These are phyloP conservation scores for Plantago ovata DNA, from an alignment of 257 asterid species.

Conservation along the genomic window DNA sequence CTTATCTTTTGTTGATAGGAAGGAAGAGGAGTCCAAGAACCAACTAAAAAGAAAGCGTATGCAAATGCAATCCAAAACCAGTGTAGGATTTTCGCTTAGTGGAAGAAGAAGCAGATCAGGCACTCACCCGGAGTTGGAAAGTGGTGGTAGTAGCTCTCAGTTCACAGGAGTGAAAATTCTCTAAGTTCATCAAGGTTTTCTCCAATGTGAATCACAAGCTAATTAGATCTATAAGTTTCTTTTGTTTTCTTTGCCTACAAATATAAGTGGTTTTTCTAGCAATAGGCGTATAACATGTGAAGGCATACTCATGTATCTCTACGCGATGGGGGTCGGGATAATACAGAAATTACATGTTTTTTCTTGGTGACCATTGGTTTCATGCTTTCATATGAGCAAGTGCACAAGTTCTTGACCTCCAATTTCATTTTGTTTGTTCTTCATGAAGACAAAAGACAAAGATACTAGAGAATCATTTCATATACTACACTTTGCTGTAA, in stretches of 20 bases:
- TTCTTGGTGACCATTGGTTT: too few species aligned
- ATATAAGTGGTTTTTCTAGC: neutral
- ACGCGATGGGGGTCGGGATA: too few species aligned
- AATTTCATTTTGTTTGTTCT: too few species aligned
- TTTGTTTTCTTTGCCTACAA: neutral
- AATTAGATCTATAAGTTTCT: neutral
- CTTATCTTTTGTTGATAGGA: conserved; percentile 49
- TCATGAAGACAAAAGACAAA: too few species aligned
- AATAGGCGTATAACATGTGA: neutral
- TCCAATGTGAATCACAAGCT: neutral
- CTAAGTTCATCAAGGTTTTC: neutral
- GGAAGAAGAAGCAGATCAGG: conserved; percentile 9
- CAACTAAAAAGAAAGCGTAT: conserved; percentile 16
- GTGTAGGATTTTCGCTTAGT: neutral
- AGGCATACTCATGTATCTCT: too few species aligned
- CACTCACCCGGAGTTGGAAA: neutral
- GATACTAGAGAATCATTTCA: too few species aligned
- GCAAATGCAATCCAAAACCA: neutral
- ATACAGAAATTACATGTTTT: too few species aligned
- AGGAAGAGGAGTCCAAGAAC: conserved; percentile 30
- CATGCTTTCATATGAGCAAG: too few species aligned
- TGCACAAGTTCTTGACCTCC: too few species aligned
- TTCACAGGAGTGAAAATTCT: neutral
- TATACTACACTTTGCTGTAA: too few species aligned
- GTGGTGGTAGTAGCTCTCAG: conserved; percentile 1